A percentile compares a stretch with the other conserved stretches of the same genome.
phyloP scores from a whole-genome alignment of 2,329 filamentous ascomycete genomes.

The Cladosporium phlei region DNA sequence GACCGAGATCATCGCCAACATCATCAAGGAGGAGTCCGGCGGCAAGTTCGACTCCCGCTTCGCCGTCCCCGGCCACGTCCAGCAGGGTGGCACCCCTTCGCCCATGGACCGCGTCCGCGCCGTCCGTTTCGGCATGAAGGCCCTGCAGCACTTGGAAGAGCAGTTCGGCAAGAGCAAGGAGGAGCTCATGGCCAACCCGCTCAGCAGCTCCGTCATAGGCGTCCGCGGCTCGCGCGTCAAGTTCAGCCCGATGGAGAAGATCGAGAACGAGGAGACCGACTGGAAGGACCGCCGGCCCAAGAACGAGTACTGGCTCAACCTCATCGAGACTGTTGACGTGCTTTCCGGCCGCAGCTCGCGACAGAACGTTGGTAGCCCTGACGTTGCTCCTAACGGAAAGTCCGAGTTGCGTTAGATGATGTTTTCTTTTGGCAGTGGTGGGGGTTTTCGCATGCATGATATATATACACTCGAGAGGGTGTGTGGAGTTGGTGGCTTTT shows the following conservation, averaged over 20 bases:
- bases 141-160: conserved; percentile 81
- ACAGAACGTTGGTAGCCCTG: not conserved
- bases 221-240: conserved; percentile 85
- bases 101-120: conserved; percentile 95
- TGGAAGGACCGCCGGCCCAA: conserved; percentile 86
- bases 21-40: conserved; percentile 89
- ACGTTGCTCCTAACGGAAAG: conserved; percentile 4
- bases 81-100: conserved; percentile 87
- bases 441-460: not conserved
- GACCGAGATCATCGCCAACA: conserved; percentile 88
- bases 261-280: conserved; percentile 84
- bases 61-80: conserved; percentile 88
- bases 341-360: conserved; percentile 60
- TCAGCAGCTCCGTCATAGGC: conserved; percentile 78
- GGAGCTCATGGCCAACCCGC: conserved; percentile 67
- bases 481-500: conserved; percentile 1
- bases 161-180: conserved; percentile 63
- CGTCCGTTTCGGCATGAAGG: conserved; percentile 87
- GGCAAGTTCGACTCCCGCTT: conserved; percentile 89
- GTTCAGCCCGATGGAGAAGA: conserved; percentile 74
- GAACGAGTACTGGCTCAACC: conserved; percentile 75
- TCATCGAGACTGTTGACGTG: conserved; percentile 79
- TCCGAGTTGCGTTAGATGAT: conserved; percentile 3
- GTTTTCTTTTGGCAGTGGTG: too few relatives aligned
- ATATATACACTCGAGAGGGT: conserved; percentile 1